Evolutionary conservation across 2,329 filamentous ascomycete species (phyloP).

Genomic region (Hymenoscyphus fraxineus): DNA sequence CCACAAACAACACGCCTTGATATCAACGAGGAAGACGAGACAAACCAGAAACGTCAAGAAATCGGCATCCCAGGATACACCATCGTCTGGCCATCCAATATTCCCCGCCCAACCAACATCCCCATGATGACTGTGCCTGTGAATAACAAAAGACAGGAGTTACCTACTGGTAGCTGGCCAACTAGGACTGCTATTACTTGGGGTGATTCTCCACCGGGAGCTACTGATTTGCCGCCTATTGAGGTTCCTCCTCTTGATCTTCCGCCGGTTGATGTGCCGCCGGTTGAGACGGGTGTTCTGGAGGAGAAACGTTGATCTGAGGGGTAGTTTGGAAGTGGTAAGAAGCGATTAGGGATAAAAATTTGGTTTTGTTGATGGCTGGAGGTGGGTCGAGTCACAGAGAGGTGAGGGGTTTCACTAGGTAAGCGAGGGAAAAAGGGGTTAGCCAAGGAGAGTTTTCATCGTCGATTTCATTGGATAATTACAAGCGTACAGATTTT

Average conservation of each 20-base stretch:
- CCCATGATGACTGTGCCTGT: neutral
- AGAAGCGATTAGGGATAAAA: neutral
- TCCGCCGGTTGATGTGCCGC: neutral
- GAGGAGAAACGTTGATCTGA: neutral
- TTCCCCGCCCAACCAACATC: neutral
- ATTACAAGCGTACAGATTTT: neutral
- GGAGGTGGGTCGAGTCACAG: neutral
- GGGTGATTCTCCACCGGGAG: neutral
- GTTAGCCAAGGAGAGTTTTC: neutral
- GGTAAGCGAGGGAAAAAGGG: neutral
- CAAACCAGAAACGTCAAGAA: neutral
- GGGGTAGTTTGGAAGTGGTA: neutral
- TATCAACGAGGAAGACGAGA: neutral
- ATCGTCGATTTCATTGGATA: neutral
- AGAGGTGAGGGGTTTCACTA: neutral
- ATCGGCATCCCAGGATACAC: neutral
- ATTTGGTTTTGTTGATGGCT: neutral
- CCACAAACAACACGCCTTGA: neutral
- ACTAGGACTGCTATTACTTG: neutral
- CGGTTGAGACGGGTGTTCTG: neutral
- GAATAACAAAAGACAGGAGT: neutral
- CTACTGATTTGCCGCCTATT: neutral
- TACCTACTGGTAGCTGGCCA: neutral
- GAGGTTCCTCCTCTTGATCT: neutral
- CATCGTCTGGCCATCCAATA: slow-evolving; percentile 2